phyloP scores from a whole-genome alignment of 2,329 filamentous ascomycete species.

The Metarhizium guizhouense region DNA sequence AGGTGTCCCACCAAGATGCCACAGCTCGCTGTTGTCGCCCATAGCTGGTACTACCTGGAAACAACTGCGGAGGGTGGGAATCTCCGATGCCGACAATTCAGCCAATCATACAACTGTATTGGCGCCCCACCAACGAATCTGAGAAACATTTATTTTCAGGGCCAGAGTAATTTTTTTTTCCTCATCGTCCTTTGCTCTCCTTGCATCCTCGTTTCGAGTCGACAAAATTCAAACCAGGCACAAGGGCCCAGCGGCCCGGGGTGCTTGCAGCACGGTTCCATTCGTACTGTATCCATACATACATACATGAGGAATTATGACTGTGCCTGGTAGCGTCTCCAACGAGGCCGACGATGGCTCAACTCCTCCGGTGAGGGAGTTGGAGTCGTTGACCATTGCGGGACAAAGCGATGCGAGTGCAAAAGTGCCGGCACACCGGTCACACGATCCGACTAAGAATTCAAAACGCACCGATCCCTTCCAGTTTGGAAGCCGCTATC shows the following conservation, averaged over 20 bases:
- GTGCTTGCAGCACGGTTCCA: not conserved
- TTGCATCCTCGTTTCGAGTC: not conserved
- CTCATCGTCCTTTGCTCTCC: not conserved
- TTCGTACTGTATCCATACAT: not conserved
- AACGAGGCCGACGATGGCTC: slow-evolving; percentile 11
- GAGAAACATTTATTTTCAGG: not conserved
- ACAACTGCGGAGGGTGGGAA: slow-evolving; percentile 1
- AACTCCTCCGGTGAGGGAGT: slow-evolving; percentile 12
- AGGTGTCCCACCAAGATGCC: not conserved
- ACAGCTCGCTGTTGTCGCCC: not conserved
- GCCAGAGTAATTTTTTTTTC: not conserved
- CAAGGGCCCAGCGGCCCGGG: not conserved
- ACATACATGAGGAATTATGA: not conserved
- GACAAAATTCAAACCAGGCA: not conserved
- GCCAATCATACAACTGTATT: not conserved
- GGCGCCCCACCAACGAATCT: not conserved
- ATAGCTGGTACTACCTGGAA: not conserved
- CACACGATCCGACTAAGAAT: slow-evolving; percentile 63
- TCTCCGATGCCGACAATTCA: slow-evolving; percentile 2
- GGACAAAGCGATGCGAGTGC: not conserved
- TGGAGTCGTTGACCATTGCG: slow-evolving; percentile 16
- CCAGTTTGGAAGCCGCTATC: slow-evolving; percentile 83
- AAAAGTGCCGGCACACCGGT: slow-evolving; percentile 49
- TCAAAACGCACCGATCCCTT: slow-evolving; percentile 88
- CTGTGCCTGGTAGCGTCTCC: slow-evolving; percentile 13